These are phyloP conservation scores for Apiotrichum akiyoshidainum DNA, from an alignment of 1,284 basidiomycete genomes.

Conservation along the genomic window DNA sequence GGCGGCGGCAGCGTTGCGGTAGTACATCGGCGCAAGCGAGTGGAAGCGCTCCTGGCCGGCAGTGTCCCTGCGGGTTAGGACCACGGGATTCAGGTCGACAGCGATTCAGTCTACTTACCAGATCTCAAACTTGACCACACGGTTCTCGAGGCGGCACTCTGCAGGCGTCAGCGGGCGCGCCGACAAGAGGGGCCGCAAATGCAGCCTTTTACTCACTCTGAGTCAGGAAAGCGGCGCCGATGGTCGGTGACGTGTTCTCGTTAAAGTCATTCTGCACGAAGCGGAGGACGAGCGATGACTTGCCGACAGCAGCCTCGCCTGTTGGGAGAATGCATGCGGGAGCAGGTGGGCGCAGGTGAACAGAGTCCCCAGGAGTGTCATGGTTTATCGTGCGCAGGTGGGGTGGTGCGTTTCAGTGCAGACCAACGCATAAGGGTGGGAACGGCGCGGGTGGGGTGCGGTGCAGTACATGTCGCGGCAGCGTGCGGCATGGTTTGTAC, in stretches of 20 bases:
- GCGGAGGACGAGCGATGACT: constrained; percentile 97
- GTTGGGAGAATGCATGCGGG: constrained; percentile 5
- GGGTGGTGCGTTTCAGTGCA: too few relatives aligned
- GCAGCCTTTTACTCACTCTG: constrained; percentile 39
- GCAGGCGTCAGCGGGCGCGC: constrained; percentile 7
- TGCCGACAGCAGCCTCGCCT: constrained; percentile 99
- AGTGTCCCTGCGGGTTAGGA: constrained; percentile 40
- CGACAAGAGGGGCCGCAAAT: too few relatives aligned
- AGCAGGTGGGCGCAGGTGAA: too few relatives aligned
- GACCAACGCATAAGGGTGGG: too few relatives aligned
- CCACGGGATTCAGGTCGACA: too few relatives aligned
- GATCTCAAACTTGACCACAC: constrained; percentile 54
- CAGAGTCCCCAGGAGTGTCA: too few relatives aligned
- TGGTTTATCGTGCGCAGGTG: neutral
- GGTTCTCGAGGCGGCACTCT: constrained; percentile 52
- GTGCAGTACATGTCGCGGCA: too few relatives aligned
- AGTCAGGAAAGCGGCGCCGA: constrained; percentile 79
- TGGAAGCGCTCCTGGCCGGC: constrained; percentile 52
- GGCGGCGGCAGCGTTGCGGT: constrained; percentile 94
- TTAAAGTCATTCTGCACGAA: constrained; percentile 64
- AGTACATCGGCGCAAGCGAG: constrained; percentile 81
- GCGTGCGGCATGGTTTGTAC: neutral
- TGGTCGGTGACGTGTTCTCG: constrained; percentile 68
- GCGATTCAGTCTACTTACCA: constrained; percentile 33
- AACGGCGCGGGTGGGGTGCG: neutral